Base-by-base conservation (phyloP, 2,329 filamentous ascomycete species). In the Colletotrichum liaoningense region DNA sequence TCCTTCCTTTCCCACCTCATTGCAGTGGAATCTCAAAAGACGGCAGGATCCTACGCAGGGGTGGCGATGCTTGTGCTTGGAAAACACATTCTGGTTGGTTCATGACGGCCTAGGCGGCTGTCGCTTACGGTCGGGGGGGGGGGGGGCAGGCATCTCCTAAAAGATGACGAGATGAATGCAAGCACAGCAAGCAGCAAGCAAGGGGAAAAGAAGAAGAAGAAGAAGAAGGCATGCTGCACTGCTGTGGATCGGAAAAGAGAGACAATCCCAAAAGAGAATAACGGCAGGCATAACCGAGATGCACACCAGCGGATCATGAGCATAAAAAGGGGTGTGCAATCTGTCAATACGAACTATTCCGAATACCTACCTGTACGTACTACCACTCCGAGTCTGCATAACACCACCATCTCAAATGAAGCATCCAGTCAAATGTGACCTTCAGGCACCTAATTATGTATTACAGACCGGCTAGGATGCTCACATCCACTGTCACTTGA, bases 11-110 rank as follows among this genome's bases (percentile, higher is more conserved):
- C 52, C 8, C 11, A 6, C n/a, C 26, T 7, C 7, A 54, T 22
- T 55, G 59, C 38, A 38, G 46, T 28, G 22, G n/a, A 22, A 42
- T 19, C 12, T 16, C 14, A 26, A 55, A 49, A 19, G 19, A 54
- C 24, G 16, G 33, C 24, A 16, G 5, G 16, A 16, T 24, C n/a
- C 14, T 22, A 24, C 35, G 38, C 67, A 70, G 68, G 68, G 68
- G 38, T 12, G n/a, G 46, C 9, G 49, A 35, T 52, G 49, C 64
- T 72, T 68, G 35, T 68, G 69, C 35, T 49, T 14, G 46, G 33
- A 5, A 24, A 14, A 26, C 46, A 26, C 24, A 56, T 30, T 56
- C 3, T 70, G 68, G 63, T 67, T 70, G 63, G 68, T 42, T 12
- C 22, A 16, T 12, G 4, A 60, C 30, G 30, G 35, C 42, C 35